Conservation (phyloP, 371 early-diverging fungal genomes). For the Rhizopus delemar region DNA sequence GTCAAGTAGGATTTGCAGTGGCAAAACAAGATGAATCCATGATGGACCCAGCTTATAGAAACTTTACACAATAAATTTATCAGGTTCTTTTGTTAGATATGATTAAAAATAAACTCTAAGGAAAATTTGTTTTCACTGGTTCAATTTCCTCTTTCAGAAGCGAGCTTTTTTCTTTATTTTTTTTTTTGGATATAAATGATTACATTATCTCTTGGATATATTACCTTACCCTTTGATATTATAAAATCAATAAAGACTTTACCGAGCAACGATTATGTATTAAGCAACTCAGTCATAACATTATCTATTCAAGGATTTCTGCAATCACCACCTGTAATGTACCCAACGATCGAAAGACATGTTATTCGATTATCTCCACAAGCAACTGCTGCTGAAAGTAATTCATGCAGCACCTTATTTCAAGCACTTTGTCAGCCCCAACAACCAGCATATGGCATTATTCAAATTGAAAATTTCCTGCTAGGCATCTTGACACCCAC, state of each 20-base stretch:
- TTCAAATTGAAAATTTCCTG: constrained; percentile 7
- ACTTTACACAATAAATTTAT: constrained; percentile 3
- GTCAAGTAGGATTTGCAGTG: constrained; percentile 70
- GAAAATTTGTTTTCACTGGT: too few relatives aligned
- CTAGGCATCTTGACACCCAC: constrained; percentile 24
- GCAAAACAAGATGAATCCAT: constrained; percentile 21
- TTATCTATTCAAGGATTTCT: constrained; percentile 38
- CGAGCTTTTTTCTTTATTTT: background rate
- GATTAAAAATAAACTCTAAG: too few relatives aligned
- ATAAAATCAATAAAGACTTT: constrained; percentile 19
- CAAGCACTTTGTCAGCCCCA: constrained; percentile 9
- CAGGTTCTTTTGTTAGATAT: too few relatives aligned
- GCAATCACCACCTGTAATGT: constrained; percentile 45
- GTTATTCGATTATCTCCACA: constrained; percentile 21
- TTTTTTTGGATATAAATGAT: constrained; percentile 10
- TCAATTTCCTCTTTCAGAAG: background rate
- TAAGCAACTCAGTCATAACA: constrained; percentile 4
- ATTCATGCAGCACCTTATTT: constrained; percentile 22
- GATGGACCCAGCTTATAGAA: constrained; percentile 17
- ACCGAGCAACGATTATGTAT: constrained; percentile 14
- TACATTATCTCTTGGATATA: constrained; percentile 33
- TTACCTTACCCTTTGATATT: constrained; percentile 28
- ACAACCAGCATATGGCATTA: constrained; percentile 15
- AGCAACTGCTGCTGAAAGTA: constrained; percentile 23
- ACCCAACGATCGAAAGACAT: constrained; percentile 51